Conservation (phyloP, 495 filamentous ascomycete genomes). For the Clavariopsis aquatica region DNA sequence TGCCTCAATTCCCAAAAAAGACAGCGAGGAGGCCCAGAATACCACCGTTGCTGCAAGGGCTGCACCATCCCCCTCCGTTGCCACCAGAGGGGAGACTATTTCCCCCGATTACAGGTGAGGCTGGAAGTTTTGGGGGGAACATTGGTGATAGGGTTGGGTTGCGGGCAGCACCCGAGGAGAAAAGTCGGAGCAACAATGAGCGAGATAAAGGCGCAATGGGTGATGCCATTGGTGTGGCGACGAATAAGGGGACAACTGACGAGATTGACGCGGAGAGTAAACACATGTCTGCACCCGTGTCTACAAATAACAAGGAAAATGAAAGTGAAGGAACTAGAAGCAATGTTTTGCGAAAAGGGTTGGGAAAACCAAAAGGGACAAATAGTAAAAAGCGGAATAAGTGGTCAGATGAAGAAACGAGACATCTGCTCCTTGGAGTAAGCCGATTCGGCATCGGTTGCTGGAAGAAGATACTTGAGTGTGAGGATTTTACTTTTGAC, state of each 20-base stretch:
- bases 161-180: conserved; percentile 4
- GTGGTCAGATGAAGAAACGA: conserved; percentile 86
- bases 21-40: conserved; percentile 36
- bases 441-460: conserved; percentile 79
- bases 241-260: neutral
- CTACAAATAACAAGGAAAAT: conserved; percentile 23
- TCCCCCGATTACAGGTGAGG: conserved; percentile 41
- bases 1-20: conserved; percentile 26
- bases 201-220: neutral
- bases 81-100: conserved; percentile 41
- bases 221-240: neutral
- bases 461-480: conserved; percentile 83
- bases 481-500: conserved; percentile 73
- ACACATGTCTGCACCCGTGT: neutral
- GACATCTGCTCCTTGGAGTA: conserved; percentile 72
- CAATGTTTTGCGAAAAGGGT: neutral
- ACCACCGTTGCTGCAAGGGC: conserved; percentile 43
- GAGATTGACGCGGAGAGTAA: neutral
- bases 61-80: conserved; percentile 45
- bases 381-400: conserved; percentile 42
- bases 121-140: conserved; percentile 14
- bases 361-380: conserved; percentile 2
- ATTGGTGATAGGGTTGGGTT: conserved; percentile 17
- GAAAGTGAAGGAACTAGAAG: conserved; percentile 7
- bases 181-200: neutral